A percentile compares a stretch with the other conserved stretches of the same genome.
phyloP scores from a whole-genome alignment of 2,329 filamentous ascomycete genomes.

The Basipetospora chlamydospora region DNA sequence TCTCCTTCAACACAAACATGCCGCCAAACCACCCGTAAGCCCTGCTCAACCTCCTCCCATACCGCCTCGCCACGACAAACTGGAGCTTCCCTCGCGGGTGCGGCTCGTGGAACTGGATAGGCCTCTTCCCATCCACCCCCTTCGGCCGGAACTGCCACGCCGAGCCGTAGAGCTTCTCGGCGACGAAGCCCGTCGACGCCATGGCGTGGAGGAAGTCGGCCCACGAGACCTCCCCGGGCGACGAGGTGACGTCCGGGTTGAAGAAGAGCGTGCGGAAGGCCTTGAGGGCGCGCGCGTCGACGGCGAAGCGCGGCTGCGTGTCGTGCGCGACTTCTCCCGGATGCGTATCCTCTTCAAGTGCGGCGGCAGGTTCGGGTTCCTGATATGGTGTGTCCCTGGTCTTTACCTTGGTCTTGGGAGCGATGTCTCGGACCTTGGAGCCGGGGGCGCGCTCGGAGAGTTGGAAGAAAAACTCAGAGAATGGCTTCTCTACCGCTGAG shows the following conservation, averaged over 20 bases:
- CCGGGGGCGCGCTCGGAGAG: too few species aligned
- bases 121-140: constrained; percentile 24
- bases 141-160: constrained; percentile 43
- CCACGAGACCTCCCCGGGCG: constrained; percentile 35
- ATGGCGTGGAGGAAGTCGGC: constrained; percentile 39
- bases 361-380: too few species aligned
- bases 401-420: background rate
- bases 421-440: too few species aligned
- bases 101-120: constrained; percentile 47
- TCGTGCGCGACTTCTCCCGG: background rate
- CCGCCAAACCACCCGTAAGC: constrained; percentile 34
- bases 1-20: constrained; percentile 24
- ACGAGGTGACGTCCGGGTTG: constrained; percentile 18
- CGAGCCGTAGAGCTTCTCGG: constrained; percentile 44
- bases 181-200: constrained; percentile 30
- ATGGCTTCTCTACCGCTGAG: too few species aligned
- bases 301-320: constrained; percentile 9
- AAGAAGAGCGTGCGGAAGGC: constrained; percentile 27
- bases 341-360: too few species aligned
- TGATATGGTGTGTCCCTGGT: too few species aligned
- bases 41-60: constrained; percentile 32
- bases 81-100: constrained; percentile 39
- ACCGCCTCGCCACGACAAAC: constrained; percentile 26
- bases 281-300: constrained; percentile 19
- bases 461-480: too few species aligned